Conservation (phyloP, 2,329 filamentous ascomycete genomes). For the Penicillium expansum region DNA sequence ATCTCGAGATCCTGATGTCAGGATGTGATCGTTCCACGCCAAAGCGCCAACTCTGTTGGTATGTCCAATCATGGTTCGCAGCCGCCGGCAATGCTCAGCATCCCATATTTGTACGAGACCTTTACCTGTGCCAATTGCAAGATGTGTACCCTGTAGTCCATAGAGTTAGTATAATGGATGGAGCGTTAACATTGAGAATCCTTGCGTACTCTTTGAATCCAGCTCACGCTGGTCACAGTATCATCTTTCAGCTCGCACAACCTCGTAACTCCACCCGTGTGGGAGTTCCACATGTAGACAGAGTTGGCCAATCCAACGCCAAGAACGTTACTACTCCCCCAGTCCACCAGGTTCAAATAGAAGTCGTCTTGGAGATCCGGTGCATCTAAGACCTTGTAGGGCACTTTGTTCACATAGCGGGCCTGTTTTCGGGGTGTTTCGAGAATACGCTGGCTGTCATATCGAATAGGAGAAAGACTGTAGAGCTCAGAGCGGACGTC, state of each 20-base stretch:
- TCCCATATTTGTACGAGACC: constrained; percentile 98
- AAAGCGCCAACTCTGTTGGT: constrained; percentile 88
- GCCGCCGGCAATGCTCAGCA: constrained; percentile 75
- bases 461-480: constrained; percentile 88
- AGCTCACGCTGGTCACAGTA: constrained; percentile 92
- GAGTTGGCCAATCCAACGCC: constrained; percentile 89
- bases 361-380: constrained; percentile 96
- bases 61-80: constrained; percentile 96
- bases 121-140: constrained; percentile 92
- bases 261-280: constrained; percentile 86
- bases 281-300: constrained; percentile 98
- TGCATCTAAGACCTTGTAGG: constrained; percentile 95
- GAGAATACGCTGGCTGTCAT: constrained; percentile 89
- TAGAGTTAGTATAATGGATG: constrained; percentile 6
- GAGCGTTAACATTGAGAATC: not conserved
- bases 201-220: constrained; percentile 76
- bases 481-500: constrained; percentile 92
- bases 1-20: constrained; percentile 92
- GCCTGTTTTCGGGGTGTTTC: constrained; percentile 86
- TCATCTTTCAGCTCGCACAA: constrained; percentile 91
- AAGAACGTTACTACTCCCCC: constrained; percentile 91
- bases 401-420: constrained; percentile 88
- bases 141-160: constrained; percentile 68
- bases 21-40: constrained; percentile 97
- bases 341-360: constrained; percentile 95